A percentile compares a stretch with the other conserved stretches of the same genome.
These are phyloP conservation scores for Aspergillus steynii DNA, from an alignment of 495 filamentous ascomycete genomes.

Conservation along the genomic window DNA sequence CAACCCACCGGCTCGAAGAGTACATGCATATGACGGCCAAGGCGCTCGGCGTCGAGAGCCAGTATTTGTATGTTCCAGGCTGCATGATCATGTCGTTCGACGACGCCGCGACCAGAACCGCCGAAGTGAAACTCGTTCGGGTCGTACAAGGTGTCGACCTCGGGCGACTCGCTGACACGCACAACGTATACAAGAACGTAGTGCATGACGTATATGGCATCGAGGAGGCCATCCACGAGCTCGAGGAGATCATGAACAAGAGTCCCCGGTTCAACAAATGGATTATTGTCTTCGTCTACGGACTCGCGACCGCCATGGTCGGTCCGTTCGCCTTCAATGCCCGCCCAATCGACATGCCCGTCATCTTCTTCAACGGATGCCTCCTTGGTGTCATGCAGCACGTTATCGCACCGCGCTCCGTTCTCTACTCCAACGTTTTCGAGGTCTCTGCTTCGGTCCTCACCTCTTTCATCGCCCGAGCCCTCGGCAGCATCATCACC, in stretches of 20 bases:
- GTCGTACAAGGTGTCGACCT: conserved; percentile 75
- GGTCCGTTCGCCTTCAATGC: conserved; percentile 88
- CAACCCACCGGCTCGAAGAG: conserved; percentile 71
- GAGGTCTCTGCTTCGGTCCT: conserved; percentile 80
- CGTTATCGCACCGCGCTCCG: conserved; percentile 70
- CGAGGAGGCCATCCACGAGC: conserved; percentile 71
- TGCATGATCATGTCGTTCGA: conserved; percentile 95
- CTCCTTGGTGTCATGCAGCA: conserved; percentile 81
- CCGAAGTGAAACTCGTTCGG: conserved; percentile 84
- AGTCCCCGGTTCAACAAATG: conserved; percentile 63
- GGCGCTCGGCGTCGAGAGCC: conserved; percentile 81
- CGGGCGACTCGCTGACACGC: conserved; percentile 75
- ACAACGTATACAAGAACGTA: conserved; percentile 88
- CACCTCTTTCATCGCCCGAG: conserved; percentile 81
- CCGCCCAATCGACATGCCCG: conserved; percentile 78
- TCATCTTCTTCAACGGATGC: conserved; percentile 79
- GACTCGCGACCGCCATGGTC: conserved; percentile 71
- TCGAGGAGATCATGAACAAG: conserved; percentile 66
- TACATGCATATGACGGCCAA: conserved; percentile 88
- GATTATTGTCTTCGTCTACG: conserved; percentile 73
- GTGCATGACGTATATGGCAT: conserved; percentile 82
- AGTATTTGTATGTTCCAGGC: conserved; percentile 85
- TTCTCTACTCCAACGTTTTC: conserved; percentile 78
- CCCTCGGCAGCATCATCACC: conserved; percentile 71
- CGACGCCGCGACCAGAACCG: conserved; percentile 80